These are phyloP conservation scores for Globisporangium canariense DNA, from an alignment of 352 stramenopile species.

Conservation along the genomic window DNA sequence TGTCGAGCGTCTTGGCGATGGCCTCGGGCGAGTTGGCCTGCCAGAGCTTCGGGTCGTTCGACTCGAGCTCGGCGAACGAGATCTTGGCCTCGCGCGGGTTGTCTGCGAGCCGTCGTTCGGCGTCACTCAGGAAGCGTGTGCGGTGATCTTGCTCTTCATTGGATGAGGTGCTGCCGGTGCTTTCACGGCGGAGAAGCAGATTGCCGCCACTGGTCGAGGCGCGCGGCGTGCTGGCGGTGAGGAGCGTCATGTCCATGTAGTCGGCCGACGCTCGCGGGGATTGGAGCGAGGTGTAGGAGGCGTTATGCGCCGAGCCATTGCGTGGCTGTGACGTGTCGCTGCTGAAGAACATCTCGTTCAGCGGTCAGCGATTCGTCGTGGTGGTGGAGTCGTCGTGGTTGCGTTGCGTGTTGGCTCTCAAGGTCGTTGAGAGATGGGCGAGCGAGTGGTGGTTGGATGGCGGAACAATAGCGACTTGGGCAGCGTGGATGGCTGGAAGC, in stretches of 20 bases:
- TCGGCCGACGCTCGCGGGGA: constrained; percentile 14
- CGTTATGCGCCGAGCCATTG: constrained; percentile 10
- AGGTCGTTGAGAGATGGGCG: no score
- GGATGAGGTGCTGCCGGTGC: constrained; percentile 17
- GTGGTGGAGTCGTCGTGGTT: background rate
- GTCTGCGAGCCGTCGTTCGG: constrained; percentile 48
- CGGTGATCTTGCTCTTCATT: constrained; percentile 32
- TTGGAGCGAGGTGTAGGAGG: constrained; percentile 1
- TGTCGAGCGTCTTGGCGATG: constrained; percentile 50
- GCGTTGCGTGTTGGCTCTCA: background rate
- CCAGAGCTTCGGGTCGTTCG: constrained; percentile 41
- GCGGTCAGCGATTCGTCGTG: constrained; percentile 1
- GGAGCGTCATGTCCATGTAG: constrained; percentile 17
- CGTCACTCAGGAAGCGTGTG: constrained; percentile 58
- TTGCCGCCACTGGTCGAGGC: constrained; percentile 12
- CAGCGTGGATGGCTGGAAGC: constrained; percentile 8
- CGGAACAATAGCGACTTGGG: background rate
- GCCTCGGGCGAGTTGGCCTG: constrained; percentile 27
- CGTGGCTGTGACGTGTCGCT: constrained; percentile 10
- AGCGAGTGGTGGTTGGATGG: background rate
- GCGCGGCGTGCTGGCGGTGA: constrained; percentile 6
- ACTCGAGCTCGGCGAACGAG: constrained; percentile 56
- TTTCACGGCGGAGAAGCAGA: constrained; percentile 19
- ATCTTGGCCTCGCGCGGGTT: constrained; percentile 41
- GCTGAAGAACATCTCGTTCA: constrained; percentile 12